Percentiles rank a stretch among this genome's conserved stretches.
Evolutionary conservation across 2,329 filamentous ascomycete genomes (phyloP).

Genomic region (Paecilomyces dactylethromorphus): DNA sequence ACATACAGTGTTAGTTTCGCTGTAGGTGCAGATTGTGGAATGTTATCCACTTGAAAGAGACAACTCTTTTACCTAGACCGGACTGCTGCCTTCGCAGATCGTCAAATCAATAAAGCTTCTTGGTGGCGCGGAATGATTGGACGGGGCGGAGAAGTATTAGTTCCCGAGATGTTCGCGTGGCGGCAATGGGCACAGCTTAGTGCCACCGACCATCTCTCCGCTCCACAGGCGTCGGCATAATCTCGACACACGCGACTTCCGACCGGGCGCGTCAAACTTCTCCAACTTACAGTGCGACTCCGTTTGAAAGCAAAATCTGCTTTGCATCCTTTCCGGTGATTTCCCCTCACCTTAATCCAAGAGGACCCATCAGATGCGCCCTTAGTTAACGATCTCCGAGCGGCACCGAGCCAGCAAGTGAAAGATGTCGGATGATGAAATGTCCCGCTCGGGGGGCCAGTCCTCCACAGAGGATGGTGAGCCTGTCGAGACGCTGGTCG

Average conservation of each 20-base stretch:
- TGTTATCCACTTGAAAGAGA: too few relatives aligned
- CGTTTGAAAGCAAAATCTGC: neutral
- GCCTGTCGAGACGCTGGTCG: constrained; percentile 24
- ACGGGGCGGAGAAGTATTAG: too few relatives aligned
- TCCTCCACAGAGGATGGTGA: constrained; percentile 17
- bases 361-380: neutral
- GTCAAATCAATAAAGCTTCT: too few relatives aligned
- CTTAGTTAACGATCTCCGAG: neutral
- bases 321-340: neutral
- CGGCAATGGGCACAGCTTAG: too few relatives aligned
- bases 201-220: neutral
- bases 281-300: neutral
- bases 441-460: constrained; percentile 17
- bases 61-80: too few relatives aligned
- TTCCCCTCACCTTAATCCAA: neutral
- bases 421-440: constrained; percentile 19
- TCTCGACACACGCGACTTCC: neutral
- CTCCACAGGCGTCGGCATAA: neutral
- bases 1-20: too few relatives aligned
- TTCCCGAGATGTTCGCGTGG: too few relatives aligned
- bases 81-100: too few relatives aligned
- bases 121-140: too few relatives aligned
- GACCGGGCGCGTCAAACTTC: neutral
- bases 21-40: too few relatives aligned
- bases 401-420: constrained; percentile 7